Percentiles rank a stretch among this genome's conserved stretches.
phyloP scores from a whole-genome alignment of 2,329 filamentous ascomycete species.

The Lachnellula arida region DNA sequence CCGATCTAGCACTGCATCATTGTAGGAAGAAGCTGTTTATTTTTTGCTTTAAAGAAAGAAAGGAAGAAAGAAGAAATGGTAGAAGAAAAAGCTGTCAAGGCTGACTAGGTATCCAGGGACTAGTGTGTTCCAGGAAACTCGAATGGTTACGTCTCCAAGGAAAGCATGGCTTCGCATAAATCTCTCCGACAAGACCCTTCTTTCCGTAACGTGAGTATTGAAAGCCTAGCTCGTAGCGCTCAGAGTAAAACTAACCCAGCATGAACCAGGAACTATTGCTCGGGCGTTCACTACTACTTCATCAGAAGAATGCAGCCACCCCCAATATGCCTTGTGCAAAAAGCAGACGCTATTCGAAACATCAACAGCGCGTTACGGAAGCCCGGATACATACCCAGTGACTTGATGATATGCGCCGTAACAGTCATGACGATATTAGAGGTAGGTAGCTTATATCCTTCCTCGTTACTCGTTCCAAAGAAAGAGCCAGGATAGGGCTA shows the following conservation, averaged over 20 bases:
- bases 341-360: conserved; percentile 7
- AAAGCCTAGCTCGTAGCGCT: background rate
- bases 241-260: background rate
- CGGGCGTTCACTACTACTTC: conserved; percentile 8
- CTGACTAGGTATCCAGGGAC: background rate
- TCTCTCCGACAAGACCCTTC: conserved; percentile 11
- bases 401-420: conserved; percentile 8
- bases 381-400: background rate
- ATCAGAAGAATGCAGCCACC: conserved; percentile 2
- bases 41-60: background rate
- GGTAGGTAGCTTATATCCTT: background rate
- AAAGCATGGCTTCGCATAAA: conserved; percentile 10
- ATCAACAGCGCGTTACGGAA: conserved; percentile 7
- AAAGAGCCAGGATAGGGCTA: background rate
- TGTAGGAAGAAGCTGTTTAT: conserved; percentile 1
- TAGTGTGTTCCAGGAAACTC: conserved; percentile 13
- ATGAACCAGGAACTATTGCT: conserved; percentile 7
- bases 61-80: background rate
- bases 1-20: conserved; percentile 10
- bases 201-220: conserved; percentile 10
- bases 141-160: conserved; percentile 7
- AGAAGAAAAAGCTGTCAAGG: background rate
- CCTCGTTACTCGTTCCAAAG: background rate
- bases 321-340: conserved; percentile 2
- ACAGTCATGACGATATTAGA: conserved; percentile 12